Evolutionary conservation across 495 filamentous ascomycete genomes (phyloP), one percentile per base, ranked within the genome.

Genomic region (Penicillium egyptiacum): DNA sequence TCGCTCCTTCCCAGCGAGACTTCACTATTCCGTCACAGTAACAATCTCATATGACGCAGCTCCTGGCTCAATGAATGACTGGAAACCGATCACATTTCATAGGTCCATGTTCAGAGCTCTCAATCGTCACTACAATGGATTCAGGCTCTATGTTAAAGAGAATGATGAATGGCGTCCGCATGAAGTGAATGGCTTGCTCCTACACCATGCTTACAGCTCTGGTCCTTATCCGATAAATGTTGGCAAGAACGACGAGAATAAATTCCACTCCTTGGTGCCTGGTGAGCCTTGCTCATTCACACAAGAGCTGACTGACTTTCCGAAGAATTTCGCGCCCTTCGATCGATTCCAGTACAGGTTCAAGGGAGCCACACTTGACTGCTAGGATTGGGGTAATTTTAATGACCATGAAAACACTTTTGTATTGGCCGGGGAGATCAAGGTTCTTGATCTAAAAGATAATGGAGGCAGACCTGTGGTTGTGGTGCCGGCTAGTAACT

Each of bases 21-120:
- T 42, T 7, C 40, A 25, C 17, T 44, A 54, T 37, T 8, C 51
- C 19, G 25, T 54, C 25, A 54, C 51, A 22, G 41, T 31, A 26
- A 45, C 22, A 25, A 26, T 54, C 26, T 54, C 40, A 33, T 54
- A 54, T 19, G 40, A 54, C 17, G 28, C 40, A 43, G 51, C 16
- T 20, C 26, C 51, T 10, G 12, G 25, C 44, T 16, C 25, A 25
- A 12, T 14, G 25, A 1, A 26, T 20, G 14, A 7, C 40, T 17
- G 26, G 17, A 42, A 33, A 23, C 40, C 51, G 6, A 9, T 54
- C 19, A 43, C 40, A 30, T 26, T 55, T 45, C 28, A 46, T 55
- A 25, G 16, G 9, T 55, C 35, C 41, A 17, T 2, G 19, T 55
- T 37, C 37, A 55, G 16, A 19, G 37, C 31, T 20, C 2, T 35